Conservation (phyloP, 2,329 filamentous ascomycete genomes). For the Neofusicoccum umdonicola region DNA sequence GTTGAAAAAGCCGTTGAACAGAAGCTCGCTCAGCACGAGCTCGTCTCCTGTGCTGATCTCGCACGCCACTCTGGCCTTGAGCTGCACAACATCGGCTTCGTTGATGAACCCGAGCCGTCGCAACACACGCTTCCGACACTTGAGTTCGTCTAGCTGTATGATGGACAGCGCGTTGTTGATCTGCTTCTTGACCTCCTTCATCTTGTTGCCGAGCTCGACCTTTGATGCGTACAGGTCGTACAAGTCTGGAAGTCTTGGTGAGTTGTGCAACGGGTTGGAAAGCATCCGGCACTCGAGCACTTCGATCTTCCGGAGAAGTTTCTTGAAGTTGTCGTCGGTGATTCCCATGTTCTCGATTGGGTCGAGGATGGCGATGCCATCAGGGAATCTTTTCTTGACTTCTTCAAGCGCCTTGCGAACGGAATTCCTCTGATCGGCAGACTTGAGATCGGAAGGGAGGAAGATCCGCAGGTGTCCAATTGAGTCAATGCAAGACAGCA, state of each 20-base stretch:
- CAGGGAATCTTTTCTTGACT: conserved; percentile 82
- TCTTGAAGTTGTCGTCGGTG: conserved; percentile 88
- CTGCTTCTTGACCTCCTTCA: conserved; percentile 84
- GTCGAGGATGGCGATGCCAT: conserved; percentile 84
- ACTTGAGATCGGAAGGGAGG: conserved; percentile 73
- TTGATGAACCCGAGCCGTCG: conserved; percentile 94
- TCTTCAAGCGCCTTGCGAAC: conserved; percentile 70
- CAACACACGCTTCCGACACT: conserved; percentile 91
- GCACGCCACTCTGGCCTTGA: conserved; percentile 95
- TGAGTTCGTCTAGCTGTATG: conserved; percentile 91
- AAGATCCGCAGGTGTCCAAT: conserved; percentile 83
- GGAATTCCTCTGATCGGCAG: conserved; percentile 65
- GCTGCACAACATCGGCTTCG: conserved; percentile 88
- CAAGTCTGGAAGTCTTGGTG: conserved; percentile 75
- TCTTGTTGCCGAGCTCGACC: conserved; percentile 70
- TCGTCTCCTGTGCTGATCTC: conserved; percentile 98
- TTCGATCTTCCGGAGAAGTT: conserved; percentile 89
- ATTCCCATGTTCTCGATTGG: conserved; percentile 97
- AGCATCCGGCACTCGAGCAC: conserved; percentile 88
- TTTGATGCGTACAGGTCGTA: conserved; percentile 87
- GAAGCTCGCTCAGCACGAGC: conserved; percentile 83
- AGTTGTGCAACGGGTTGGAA: conserved; percentile 87
- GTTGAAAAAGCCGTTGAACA: conserved; percentile 98
- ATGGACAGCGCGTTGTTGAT: conserved; percentile 83
- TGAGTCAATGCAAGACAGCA: conserved; percentile 79